Base-by-base conservation (phyloP, 2,329 filamentous ascomycete genomes). In the Trichoderma citrinoviride region DNA sequence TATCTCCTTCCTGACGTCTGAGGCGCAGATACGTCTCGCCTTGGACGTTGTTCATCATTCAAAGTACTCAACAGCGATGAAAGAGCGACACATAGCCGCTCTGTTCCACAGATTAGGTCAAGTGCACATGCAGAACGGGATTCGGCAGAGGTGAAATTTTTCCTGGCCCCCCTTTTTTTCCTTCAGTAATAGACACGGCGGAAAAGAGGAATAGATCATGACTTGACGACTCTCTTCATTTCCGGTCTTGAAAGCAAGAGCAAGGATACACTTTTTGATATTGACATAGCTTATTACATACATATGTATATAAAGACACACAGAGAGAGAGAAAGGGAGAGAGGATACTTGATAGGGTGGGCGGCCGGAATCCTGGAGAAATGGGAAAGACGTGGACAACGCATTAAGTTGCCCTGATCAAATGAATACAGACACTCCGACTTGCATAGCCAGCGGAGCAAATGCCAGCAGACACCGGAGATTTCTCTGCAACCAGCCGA, bases 21-120 rank as follows among this genome's bases (percentile, higher is more conserved):
- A 90, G 67, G 83, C 82, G 3, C 83, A 91, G 71, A 80, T 92
- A 17, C 80, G 83, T 61, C 77, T 83, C 21, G 89, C 92, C 81
- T 77, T 92, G 17, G 82, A 86, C 63, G 82, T 84, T 0, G 74
- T 92, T 23, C 86, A 86, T 23, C 74, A 68, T 66, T 71, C 73
- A 27, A 47, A 64, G 52, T 50, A 19, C 15, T 33, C 17, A 37
- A 23, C 17, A 12, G 23, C 29, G 47, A 47, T 52, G 33, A 68
- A 69, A 46, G 53, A 67, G 12, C 49, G 50, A 57, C 60, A 37
- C 15, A 64, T 66, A 21, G 14, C 46, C 19, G 43, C 43, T 10
- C 44, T 68, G 25, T 55, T 61, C 33, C 49, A 68, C 64, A 67
- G 64, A 43, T 55, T 66, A 65, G 49, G 43, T 46, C 55, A 33